Conservation (phyloP, 2,329 filamentous ascomycete genomes). For the Diaporthe citriasiana region DNA sequence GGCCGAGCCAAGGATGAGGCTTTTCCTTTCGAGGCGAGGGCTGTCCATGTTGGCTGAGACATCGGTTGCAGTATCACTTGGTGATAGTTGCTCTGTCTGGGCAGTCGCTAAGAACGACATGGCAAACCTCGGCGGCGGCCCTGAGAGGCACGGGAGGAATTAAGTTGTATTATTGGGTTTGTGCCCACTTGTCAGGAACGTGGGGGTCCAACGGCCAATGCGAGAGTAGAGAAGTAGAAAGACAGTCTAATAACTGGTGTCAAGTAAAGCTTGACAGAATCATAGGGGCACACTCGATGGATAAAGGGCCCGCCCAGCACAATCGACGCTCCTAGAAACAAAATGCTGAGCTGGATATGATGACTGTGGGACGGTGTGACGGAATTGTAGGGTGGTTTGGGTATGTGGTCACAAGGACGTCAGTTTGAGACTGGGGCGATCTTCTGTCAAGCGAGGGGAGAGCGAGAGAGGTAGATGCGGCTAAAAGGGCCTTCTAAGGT, state of each 20-base stretch:
- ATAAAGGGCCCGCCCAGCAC: not conserved
- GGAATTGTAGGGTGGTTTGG: not conserved
- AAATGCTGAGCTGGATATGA: not conserved
- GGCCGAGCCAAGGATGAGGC: slow-evolving; percentile 26
- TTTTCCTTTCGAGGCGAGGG: slow-evolving; percentile 37
- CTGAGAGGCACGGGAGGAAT: not conserved
- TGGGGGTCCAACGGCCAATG: not conserved
- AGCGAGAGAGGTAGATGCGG: not conserved
- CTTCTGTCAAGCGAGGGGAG: slow-evolving; percentile 4
- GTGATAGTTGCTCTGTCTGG: slow-evolving; percentile 16
- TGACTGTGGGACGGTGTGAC: not conserved
- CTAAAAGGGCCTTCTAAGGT: not conserved
- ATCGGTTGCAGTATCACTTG: not conserved
- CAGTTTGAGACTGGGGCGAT: slow-evolving; percentile 19
- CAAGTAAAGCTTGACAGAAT: slow-evolving; percentile 20
- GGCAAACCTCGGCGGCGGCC: not conserved
- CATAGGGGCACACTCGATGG: not conserved
- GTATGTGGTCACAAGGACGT: slow-evolving; percentile 36
- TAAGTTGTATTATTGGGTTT: slow-evolving; percentile 9
- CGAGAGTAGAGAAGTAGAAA: not conserved
- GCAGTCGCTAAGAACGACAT: slow-evolving; percentile 29
- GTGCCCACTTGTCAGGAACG: slow-evolving; percentile 1
- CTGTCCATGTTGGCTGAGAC: not conserved
- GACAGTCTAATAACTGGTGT: slow-evolving; percentile 42
- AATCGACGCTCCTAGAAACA: not conserved